Evolutionary conservation across 805 yeast species (phyloP), one percentile per base, ranked within the genome.

Genomic region (Suhomyces emberorum): DNA sequence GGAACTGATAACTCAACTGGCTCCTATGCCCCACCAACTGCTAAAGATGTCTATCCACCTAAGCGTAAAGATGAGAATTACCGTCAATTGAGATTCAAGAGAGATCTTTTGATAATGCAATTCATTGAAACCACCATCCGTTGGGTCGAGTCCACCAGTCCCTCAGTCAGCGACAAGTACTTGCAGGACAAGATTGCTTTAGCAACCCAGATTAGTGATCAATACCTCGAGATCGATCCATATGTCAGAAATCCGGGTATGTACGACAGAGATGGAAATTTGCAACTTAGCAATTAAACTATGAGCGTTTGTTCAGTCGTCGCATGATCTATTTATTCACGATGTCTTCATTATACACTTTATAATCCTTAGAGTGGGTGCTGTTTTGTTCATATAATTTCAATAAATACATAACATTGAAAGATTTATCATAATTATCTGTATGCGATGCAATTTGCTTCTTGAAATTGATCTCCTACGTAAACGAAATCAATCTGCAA

Each of bases 221-320:
- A 84, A 54, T 89, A 83, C 62, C 71, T 76, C 54, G 57, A 64
- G 32, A 60, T 86, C 37, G 98, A 93, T 54, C 91, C 93, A 1
- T 88, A 83, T 46, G 59, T 88, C 32, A 80, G 98, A 59, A 78
- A 83, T 28, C 79, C 88, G 46, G 79, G 88, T 26, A 65, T 80
- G 27, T 86, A 78, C 53, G 98, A 93, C 61, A 76, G 95, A 51
- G 68, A 74, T 38, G 89, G 93, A n/a, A 44, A 60, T 16, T 56
- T 79, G 39, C 46, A 11, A 9, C 9, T 23, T 7, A 7, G 26
- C 12, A 23, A 7, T 23, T 23, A 11, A n/a, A n/a, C n/a, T n/a
- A n/a, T n/a, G n/a, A n/a, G n/a, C n/a, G n/a, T n/a, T n/a, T n/a
- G n/a, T n/a, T n/a, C n/a, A n/a, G n/a, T n/a, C n/a, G n/a, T n/a